phyloP scores from a whole-genome alignment of 257 asterid species.

The Prunella vulgaris region DNA sequence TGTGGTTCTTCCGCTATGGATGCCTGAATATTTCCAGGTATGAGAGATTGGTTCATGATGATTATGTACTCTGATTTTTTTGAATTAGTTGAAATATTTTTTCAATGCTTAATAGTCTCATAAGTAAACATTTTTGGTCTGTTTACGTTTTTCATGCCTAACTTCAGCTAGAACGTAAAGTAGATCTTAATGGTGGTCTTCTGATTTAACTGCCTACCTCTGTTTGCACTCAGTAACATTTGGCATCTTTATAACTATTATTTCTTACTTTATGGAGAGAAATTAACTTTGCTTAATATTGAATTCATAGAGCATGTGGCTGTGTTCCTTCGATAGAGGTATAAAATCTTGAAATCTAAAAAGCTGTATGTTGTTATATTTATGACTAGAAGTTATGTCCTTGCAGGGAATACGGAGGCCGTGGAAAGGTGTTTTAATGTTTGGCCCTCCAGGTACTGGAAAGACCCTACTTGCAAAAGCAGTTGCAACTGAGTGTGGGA shows the following conservation, averaged over 20 bases:
- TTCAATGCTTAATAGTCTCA: neutral
- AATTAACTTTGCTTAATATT: neutral
- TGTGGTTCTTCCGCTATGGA: slow-evolving; percentile 97
- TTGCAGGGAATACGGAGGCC: slow-evolving; percentile 98
- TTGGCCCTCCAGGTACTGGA: slow-evolving; percentile 99
- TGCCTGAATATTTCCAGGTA: slow-evolving; percentile 99
- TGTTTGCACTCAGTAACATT: too few species aligned
- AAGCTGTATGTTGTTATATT: neutral
- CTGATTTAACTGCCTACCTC: too few species aligned
- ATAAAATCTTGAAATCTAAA: neutral
- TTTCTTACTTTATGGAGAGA: slow-evolving; percentile 8
- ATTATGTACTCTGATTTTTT: neutral
- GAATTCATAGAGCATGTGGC: neutral
- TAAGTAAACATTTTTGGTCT: neutral
- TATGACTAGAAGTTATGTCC: slow-evolving; percentile 9
- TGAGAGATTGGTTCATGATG: slow-evolving; percentile 18
- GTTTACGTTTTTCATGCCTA: neutral
- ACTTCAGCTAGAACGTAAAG: neutral
- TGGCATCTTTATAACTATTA: neutral
- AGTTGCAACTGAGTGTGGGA: slow-evolving; percentile 98
- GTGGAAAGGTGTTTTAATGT: slow-evolving; percentile 99
- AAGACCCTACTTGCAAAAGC: slow-evolving; percentile 99
- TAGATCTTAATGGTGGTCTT: neutral
- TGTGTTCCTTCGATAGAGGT: neutral
- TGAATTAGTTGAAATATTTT: slow-evolving; percentile 1